phyloP scores from a whole-genome alignment of 139 green algal genomes.

The Chlorella sorokiniana region DNA sequence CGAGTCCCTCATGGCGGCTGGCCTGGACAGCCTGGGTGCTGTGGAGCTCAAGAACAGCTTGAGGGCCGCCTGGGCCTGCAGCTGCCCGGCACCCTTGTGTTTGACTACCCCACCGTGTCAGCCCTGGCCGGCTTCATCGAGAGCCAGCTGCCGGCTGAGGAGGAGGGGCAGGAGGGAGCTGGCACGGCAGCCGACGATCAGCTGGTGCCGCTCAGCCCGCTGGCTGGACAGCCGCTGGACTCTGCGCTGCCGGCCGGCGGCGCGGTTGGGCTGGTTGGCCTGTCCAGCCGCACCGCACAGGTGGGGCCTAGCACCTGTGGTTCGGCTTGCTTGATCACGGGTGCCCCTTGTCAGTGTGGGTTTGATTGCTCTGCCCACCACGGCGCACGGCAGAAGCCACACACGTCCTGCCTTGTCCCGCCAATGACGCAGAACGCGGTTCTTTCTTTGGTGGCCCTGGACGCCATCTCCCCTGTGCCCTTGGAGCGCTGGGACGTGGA shows the following conservation, averaged over 20 bases:
- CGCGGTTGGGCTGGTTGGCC: constrained; percentile 8
- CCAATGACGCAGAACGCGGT: constrained; percentile 34
- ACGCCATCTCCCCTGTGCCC: constrained; percentile 57
- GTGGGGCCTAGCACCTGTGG: background rate
- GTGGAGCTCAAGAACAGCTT: constrained; percentile 64
- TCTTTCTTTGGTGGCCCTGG: constrained; percentile 16
- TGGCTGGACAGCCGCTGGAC: background rate
- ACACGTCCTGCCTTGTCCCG: too few species aligned
- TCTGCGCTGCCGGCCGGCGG: background rate
- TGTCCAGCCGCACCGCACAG: constrained; percentile 22
- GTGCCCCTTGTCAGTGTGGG: too few species aligned
- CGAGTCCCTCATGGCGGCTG: constrained; percentile 75
- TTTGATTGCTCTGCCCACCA: too few species aligned
- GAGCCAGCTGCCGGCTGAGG: constrained; percentile 10
- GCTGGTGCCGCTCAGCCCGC: background rate
- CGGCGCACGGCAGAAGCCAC: too few species aligned
- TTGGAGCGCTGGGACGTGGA: constrained; percentile 68
- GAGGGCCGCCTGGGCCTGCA: constrained; percentile 61
- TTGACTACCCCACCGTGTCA: constrained; percentile 81
- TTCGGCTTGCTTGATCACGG: background rate
- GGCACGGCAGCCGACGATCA: background rate
- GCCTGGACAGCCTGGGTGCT: constrained; percentile 78
- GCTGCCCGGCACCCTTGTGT: constrained; percentile 83
- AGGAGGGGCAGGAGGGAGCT: constrained; percentile 5
- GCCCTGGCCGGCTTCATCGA: constrained; percentile 47